Conservation (phyloP, 257 asterid genomes). For the Solanum etuberosum region DNA sequence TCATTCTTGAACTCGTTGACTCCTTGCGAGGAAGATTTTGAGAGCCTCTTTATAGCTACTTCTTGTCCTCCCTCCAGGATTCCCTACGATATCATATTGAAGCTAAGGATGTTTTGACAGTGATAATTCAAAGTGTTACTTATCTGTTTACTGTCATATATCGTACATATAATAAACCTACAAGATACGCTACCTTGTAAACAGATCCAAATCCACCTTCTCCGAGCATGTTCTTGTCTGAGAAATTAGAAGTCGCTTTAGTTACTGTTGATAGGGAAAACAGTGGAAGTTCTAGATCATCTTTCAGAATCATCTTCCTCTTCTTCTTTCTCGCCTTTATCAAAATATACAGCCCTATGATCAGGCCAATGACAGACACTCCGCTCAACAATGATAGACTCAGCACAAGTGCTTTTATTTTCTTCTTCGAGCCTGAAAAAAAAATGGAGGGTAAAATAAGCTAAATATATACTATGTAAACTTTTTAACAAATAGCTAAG, state of each 20-base stretch:
- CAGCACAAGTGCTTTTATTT: background rate
- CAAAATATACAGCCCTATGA: background rate
- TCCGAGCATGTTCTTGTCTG: constrained; percentile 13
- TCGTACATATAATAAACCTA: background rate
- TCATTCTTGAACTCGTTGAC: constrained; percentile 25
- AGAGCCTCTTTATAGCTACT: constrained; percentile 29
- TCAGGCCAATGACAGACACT: background rate
- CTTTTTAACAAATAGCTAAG: background rate
- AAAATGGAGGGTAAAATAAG: background rate
- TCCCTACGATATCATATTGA: constrained; percentile 3
- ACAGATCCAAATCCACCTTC: constrained; percentile 22
- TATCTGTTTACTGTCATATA: background rate
- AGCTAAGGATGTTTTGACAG: background rate
- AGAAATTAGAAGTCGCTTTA: constrained; percentile 15
- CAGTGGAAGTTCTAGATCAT: constrained; percentile 13
- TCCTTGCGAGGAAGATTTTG: constrained; percentile 23
- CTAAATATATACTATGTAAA: background rate
- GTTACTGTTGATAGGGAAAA: constrained; percentile 3
- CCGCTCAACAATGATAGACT: background rate
- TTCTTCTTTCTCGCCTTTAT: background rate
- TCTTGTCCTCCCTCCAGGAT: constrained; percentile 8
- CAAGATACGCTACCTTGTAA: constrained; percentile 14
- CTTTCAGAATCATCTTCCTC: background rate
- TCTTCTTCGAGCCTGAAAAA: background rate
- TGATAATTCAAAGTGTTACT: background rate